These are phyloP conservation scores for Naganishia cerealis DNA, from an alignment of 1,284 basidiomycete genomes.

Conservation along the genomic window DNA sequence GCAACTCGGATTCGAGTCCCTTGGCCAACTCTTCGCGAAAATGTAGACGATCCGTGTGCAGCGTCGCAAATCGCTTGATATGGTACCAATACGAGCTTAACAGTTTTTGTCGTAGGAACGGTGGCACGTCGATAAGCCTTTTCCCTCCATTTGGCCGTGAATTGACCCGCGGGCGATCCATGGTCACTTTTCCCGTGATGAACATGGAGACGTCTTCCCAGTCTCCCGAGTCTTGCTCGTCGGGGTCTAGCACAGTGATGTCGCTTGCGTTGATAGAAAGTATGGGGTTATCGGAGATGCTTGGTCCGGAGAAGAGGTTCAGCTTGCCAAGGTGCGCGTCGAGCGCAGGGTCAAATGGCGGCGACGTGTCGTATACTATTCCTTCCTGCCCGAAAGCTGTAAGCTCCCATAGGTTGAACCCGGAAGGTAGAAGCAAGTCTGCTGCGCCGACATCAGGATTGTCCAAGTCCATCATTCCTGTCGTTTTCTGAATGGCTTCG, in stretches of 20 bases:
- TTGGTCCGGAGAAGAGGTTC: not conserved
- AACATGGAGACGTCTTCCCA: not conserved
- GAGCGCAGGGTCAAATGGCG: not conserved
- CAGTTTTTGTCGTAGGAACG: constrained; percentile 22
- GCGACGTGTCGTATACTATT: not conserved
- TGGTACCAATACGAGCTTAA: constrained; percentile 21
- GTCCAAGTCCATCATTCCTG: not conserved
- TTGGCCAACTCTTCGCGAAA: constrained; percentile 6
- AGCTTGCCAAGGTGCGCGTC: not conserved
- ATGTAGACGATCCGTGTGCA: constrained; percentile 8
- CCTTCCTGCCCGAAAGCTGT: not conserved
- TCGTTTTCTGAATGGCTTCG: not conserved
- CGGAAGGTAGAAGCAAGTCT: constrained; percentile 9
- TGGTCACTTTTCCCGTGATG: not conserved
- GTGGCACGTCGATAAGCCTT: constrained; percentile 18
- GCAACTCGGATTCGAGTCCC: constrained; percentile 13
- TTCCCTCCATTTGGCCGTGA: not conserved
- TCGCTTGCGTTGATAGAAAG: not conserved
- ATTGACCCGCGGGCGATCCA: not conserved
- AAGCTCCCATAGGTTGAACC: constrained; percentile 7
- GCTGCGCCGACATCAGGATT: not conserved
- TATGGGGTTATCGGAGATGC: not conserved
- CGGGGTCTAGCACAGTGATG: not conserved
- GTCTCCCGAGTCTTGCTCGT: not conserved
- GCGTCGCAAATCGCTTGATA: constrained; percentile 17